Evolutionary conservation across 257 asterid species (phyloP).

Genomic region (Datura wrightii): DNA sequence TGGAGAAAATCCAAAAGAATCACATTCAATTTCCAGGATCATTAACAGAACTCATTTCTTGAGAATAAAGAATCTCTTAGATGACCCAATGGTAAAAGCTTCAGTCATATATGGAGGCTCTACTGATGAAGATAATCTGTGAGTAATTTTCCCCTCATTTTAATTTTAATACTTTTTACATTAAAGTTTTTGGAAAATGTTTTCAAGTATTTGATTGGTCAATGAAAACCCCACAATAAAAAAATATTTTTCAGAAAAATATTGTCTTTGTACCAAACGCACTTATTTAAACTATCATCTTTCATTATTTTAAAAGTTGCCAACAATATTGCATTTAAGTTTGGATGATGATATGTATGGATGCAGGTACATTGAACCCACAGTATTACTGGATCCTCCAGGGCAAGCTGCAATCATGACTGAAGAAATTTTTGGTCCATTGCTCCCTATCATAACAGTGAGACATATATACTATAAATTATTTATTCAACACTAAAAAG

Average conservation of each 20-base stretch:
- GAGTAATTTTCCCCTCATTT: conserved; percentile 32
- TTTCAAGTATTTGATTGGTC: neutral
- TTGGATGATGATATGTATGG: neutral
- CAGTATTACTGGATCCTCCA: conserved; percentile 80
- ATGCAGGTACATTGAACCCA: conserved; percentile 74
- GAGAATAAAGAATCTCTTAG: conserved; percentile 53
- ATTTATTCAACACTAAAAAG: neutral
- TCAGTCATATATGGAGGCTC: conserved; percentile 71
- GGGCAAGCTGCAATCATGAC: conserved; percentile 64
- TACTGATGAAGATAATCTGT: conserved; percentile 64
- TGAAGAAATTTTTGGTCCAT: conserved; percentile 83
- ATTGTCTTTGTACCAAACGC: neutral
- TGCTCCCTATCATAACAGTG: conserved; percentile 81
- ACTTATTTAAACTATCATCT: neutral
- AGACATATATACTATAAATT: conserved; percentile 25
- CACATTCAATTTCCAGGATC: conserved; percentile 54
- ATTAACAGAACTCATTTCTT: conserved; percentile 57
- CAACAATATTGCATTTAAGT: neutral
- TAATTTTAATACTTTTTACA: neutral
- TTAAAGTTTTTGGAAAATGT: neutral
- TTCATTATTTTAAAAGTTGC: neutral
- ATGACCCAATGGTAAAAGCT: conserved; percentile 59
- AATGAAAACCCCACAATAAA: neutral
- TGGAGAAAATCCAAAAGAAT: conserved; percentile 65
- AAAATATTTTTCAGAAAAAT: neutral